Base-by-base conservation (phyloP, 2,329 filamentous ascomycete species). In the Diaporthe sp. region DNA sequence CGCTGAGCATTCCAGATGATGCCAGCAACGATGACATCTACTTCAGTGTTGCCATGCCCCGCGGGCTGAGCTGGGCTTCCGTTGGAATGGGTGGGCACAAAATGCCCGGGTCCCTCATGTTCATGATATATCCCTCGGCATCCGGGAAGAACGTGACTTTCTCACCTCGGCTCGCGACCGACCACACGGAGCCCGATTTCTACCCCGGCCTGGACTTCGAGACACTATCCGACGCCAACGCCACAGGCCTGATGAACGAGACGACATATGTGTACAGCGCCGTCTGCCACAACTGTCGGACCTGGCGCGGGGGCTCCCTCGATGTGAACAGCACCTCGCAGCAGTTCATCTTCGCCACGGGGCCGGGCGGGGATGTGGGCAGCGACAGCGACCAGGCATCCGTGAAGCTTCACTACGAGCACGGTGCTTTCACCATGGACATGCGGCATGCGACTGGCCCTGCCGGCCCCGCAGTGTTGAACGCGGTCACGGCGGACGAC, bases 361-460 rank as follows among this genome's bases (percentile, higher is more conserved):
- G 91, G 0, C 88, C 89, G 7, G 79, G 80, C n/a, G 86, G 86
- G 53, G 79, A 81, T 22, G 82, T 88, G 37, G 80, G 82, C 31
- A 88, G 85, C 73, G 83, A 91, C 78, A 83, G 83, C 49, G 71
- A 79, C 2, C 82, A 82, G 15, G 88, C 87, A 0, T 82, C 83
- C 15, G 84, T 92, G 73, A 86, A 86, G 79, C 86, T 87, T 57
- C 91, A 93, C 80, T 80, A 83, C 57, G 85, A 84, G 60, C 90
- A 89, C 78, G 90, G 91, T 60, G 81, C 82, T 9, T 92, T 93
- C 80, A 84, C 82, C 2, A 87, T 92, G 81, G 87, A 92, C 80
- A 84, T 92, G 82, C 84, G 84, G 34, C 84, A 84, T 57, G 90
- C 91, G 0, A 85, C 87, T 6, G 89, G 89, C 3, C 72, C 79